These are phyloP conservation scores for Scheffersomyces illinoinensis DNA, from an alignment of 1,139 yeast genomes.

Conservation along the genomic window DNA sequence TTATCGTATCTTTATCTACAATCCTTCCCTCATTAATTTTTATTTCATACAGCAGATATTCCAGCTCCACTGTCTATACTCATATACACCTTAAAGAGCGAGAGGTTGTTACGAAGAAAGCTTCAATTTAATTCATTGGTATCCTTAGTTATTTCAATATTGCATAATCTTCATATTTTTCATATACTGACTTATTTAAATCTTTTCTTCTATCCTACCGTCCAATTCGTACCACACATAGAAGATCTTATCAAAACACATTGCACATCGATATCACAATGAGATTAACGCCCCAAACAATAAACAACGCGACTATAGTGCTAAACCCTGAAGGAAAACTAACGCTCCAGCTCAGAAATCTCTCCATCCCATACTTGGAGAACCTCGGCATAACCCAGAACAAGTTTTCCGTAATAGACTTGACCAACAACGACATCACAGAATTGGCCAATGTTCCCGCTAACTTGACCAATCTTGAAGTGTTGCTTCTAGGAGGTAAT, in stretches of 20 bases:
- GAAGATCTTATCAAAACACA: background rate
- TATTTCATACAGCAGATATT: background rate
- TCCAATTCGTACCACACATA: background rate
- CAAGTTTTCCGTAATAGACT: constrained; percentile 56
- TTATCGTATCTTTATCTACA: background rate
- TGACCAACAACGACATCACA: constrained; percentile 64
- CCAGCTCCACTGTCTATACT: background rate
- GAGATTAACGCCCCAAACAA: constrained; percentile 39
- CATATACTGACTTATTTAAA: background rate
- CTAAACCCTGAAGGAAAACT: constrained; percentile 38
- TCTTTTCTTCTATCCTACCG: background rate
- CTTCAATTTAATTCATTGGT: background rate
- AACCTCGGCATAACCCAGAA: constrained; percentile 35
- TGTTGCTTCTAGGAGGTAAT: constrained; percentile 61
- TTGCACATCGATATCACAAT: constrained; percentile 12
- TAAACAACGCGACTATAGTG: constrained; percentile 32
- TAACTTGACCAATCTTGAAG: constrained; percentile 39
- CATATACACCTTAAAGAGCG: background rate
- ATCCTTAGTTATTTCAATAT: background rate
- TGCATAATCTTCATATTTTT: constrained; percentile 1
- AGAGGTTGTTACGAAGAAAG: background rate
- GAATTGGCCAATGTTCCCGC: constrained; percentile 54
- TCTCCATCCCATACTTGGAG: constrained; percentile 36
- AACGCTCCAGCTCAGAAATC: constrained; percentile 37
- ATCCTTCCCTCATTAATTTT: background rate